phyloP scores from a whole-genome alignment of 2,329 filamentous ascomycete genomes.

The Gremmenia infestans region DNA sequence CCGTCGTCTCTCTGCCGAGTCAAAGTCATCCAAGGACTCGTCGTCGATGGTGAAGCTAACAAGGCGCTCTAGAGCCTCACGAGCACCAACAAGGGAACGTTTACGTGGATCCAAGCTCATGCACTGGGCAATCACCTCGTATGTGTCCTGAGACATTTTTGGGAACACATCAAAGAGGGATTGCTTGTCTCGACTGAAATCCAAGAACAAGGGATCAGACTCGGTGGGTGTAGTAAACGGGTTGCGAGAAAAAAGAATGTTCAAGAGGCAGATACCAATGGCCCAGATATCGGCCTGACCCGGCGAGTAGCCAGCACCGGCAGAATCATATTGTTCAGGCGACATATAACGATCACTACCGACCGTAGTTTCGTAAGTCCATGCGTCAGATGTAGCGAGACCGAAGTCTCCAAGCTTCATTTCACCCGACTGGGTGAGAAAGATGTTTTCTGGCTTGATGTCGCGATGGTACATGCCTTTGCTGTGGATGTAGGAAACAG shows the following conservation, averaged over 20 bases:
- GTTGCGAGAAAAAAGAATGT: slow-evolving; percentile 94
- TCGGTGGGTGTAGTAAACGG: slow-evolving; percentile 88
- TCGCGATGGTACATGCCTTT: slow-evolving; percentile 94
- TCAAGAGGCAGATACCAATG: slow-evolving; percentile 91
- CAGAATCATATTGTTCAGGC: slow-evolving; percentile 93
- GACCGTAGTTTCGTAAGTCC: slow-evolving; percentile 89
- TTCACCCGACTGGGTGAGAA: slow-evolving; percentile 75
- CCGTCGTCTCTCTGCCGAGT: slow-evolving; percentile 66
- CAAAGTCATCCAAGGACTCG: slow-evolving; percentile 90
- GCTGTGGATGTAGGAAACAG: slow-evolving; percentile 83
- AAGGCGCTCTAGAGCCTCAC: slow-evolving; percentile 71
- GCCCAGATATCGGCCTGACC: slow-evolving; percentile 95
- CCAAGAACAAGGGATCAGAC: slow-evolving; percentile 86
- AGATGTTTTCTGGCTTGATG: slow-evolving; percentile 99
- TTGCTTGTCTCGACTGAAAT: slow-evolving; percentile 90
- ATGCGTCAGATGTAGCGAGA: slow-evolving; percentile 80
- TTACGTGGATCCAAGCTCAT: slow-evolving; percentile 87
- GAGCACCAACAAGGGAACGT: slow-evolving; percentile 74
- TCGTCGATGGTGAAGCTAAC: slow-evolving; percentile 93
- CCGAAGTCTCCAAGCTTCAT: slow-evolving; percentile 99
- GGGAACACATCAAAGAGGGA: slow-evolving; percentile 97
- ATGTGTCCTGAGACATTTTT: slow-evolving; percentile 97
- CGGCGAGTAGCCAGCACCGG: slow-evolving; percentile 82
- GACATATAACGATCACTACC: slow-evolving; percentile 99
- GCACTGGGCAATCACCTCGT: slow-evolving; percentile 85